Conservation (phyloP, 2,329 filamentous ascomycete genomes). For the Alternaria arborescens region DNA sequence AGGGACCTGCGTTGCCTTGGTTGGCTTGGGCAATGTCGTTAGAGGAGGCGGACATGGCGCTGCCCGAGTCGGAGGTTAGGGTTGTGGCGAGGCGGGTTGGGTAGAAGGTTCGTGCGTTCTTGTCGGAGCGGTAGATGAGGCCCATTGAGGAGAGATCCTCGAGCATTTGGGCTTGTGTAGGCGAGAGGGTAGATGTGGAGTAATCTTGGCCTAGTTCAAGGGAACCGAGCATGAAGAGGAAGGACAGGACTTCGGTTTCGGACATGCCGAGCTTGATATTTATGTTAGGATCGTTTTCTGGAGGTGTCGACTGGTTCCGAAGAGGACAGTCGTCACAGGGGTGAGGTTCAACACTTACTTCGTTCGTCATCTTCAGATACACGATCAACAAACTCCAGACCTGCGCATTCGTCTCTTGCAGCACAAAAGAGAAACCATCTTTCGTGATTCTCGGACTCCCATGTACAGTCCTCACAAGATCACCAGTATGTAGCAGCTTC, state of each 20-base stretch:
- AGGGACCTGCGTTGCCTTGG: slow-evolving; percentile 19
- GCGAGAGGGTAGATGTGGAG: slow-evolving; percentile 82
- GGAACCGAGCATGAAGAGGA: slow-evolving; percentile 93
- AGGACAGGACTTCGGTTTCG: slow-evolving; percentile 91
- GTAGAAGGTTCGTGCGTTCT: slow-evolving; percentile 69
- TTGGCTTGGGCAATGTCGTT: slow-evolving; percentile 62
- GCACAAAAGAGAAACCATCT: slow-evolving; percentile 89
- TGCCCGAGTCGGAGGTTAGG: slow-evolving; percentile 77
- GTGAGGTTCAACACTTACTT: slow-evolving; percentile 47
- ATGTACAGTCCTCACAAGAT: slow-evolving; percentile 73
- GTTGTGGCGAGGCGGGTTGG: slow-evolving; percentile 94
- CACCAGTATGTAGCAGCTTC: slow-evolving; percentile 79
- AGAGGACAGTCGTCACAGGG: background rate
- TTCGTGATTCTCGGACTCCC: slow-evolving; percentile 80
- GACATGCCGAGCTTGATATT: slow-evolving; percentile 72
- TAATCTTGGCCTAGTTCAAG: slow-evolving; percentile 92
- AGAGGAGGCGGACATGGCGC: slow-evolving; percentile 53
- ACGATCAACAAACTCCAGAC: slow-evolving; percentile 95
- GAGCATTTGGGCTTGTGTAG: slow-evolving; percentile 87
- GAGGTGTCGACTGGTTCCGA: too few species aligned
- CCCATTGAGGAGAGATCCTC: slow-evolving; percentile 90
- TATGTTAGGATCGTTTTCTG: background rate
- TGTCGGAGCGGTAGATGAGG: slow-evolving; percentile 74
- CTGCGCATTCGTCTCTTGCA: slow-evolving; percentile 95
- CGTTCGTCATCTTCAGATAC: slow-evolving; percentile 85